Base-by-base conservation (phyloP, 805 yeast genomes). In the Metschnikowia borealis region DNA sequence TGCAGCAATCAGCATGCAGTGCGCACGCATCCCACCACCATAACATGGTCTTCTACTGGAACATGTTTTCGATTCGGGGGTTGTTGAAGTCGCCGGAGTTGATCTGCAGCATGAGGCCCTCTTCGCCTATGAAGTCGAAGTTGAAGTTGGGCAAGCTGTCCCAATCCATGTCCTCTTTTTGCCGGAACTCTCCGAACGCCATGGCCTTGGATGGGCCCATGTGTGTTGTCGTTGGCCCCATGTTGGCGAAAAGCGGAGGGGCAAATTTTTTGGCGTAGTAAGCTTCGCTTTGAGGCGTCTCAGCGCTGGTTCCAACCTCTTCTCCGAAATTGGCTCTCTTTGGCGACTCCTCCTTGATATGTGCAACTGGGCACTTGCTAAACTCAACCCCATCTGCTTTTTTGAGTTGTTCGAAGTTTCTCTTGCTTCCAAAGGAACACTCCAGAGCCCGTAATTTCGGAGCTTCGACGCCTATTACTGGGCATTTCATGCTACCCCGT, bases 91-190 rank as follows among this genome's bases (percentile, higher is more conserved):
- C 55, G 8, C 55, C 55, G 7, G 44, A 42, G 23, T 53, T 59
- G 33, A 65, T 56, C 48, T 63, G 67, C 21, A 53, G 60, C 50
- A 65, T 56, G 37, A 65, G 50, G 17, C 47, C 54, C 38, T 64
- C 69, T 47, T 64, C 67, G 36, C 59, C 61, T 46, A 68, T 55
- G 48, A 67, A 60, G 48, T 69, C 72, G 39, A 68, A 62, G 48
- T 67, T 66, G 51, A 67, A 64, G 21, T 68, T 59, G 23, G 62
- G 60, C 36, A 58, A 51, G 34, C 53, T 54, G 46, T 56, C 59
- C 62, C 62, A 58, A 42, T 58, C 60, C 43, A 58, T 42, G 31
- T 37, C 47, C 41, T 44, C 42, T 32, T 46, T 21, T 32, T 47
- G 23, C 21, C 50, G 34, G 31, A 39, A 11, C 29, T 37, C 48